A percentile compares a stretch with the other conserved stretches of the same genome.
These are phyloP conservation scores for Cubamyces sp. DNA, from an alignment of 768 basidiomycete genomes.

Conservation along the genomic window DNA sequence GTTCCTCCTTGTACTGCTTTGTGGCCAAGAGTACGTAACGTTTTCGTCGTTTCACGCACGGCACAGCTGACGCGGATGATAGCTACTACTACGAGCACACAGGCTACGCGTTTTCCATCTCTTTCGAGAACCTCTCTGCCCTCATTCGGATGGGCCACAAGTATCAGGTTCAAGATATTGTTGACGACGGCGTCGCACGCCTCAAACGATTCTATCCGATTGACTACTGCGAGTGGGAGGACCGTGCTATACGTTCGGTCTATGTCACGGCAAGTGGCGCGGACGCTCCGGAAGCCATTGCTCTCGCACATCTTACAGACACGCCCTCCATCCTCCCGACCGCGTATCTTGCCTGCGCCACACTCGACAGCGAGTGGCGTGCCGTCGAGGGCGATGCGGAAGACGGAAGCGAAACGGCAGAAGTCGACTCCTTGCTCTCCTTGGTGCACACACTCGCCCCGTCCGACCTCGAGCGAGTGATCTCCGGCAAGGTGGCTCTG, in stretches of 20 bases:
- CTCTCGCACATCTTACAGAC: conserved; percentile 18
- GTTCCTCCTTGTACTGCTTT: conserved; percentile 10
- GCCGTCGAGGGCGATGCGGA: not conserved
- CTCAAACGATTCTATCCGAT: conserved; percentile 7
- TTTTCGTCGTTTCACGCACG: too few relatives aligned
- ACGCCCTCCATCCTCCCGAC: conserved; percentile 9
- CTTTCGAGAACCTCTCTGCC: not conserved
- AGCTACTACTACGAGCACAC: not conserved
- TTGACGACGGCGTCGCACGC: conserved; percentile 4
- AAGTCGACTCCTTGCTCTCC: not conserved
- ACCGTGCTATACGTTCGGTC: not conserved
- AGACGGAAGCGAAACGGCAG: not conserved
- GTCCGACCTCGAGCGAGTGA: not conserved
- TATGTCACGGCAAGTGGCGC: not conserved
- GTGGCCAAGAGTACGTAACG: conserved; percentile 3
- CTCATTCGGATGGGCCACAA: conserved; percentile 18
- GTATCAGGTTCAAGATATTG: conserved; percentile 6
- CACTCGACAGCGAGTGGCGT: not conserved
- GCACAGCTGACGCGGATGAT: too few relatives aligned
- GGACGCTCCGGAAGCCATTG: not conserved
- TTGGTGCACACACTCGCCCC: not conserved
- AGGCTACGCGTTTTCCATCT: not conserved
- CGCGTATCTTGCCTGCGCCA: conserved; percentile 8
- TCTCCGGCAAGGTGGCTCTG: not conserved
- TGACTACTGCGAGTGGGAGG: not conserved